phyloP scores from a whole-genome alignment of 176 grass and related monocot species.

The Paspalum notatum region DNA sequence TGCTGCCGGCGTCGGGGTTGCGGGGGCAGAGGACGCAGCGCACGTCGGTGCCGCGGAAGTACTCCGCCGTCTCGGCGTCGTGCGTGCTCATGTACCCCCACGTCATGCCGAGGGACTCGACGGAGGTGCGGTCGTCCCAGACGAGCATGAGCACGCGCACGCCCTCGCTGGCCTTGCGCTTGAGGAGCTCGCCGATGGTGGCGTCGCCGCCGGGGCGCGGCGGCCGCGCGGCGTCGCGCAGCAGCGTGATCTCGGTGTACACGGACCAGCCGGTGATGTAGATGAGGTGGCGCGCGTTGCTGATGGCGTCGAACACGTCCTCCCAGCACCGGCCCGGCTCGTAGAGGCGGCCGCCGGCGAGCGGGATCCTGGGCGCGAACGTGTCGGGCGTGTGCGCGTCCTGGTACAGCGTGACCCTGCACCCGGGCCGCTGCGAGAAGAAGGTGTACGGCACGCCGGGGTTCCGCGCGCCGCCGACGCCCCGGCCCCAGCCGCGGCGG shows the following conservation, averaged over 20 bases:
- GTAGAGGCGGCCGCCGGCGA: conserved; percentile 63
- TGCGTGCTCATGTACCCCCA: conserved; percentile 82
- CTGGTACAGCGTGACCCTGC: conserved; percentile 89
- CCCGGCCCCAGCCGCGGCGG: conserved; percentile 56
- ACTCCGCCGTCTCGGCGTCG: conserved; percentile 72
- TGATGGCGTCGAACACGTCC: conserved; percentile 90
- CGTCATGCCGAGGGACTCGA: conserved; percentile 56
- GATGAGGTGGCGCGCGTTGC: conserved; percentile 70
- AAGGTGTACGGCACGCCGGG: conserved; percentile 87
- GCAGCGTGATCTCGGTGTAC: conserved; percentile 77
- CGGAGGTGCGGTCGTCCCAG: conserved; percentile 94
- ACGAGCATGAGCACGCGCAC: conserved; percentile 83
- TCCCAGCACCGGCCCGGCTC: conserved; percentile 72
- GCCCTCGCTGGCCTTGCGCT: conserved; percentile 87
- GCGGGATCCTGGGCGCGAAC: conserved; percentile 81
- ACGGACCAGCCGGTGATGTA: conserved; percentile 93
- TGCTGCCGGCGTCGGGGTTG: conserved; percentile 73
- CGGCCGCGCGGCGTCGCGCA: conserved; percentile 54
- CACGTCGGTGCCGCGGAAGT: conserved; percentile 63
- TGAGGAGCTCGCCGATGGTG: conserved; percentile 84
- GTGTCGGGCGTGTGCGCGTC: conserved; percentile 78
- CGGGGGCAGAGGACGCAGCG: conserved; percentile 79
- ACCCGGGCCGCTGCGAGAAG: conserved; percentile 90
- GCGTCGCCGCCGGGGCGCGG: conserved; percentile 56
- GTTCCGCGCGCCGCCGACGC: conserved; percentile 52